phyloP scores from a whole-genome alignment of 306 rosid genomes.

The Prunus mongolica region DNA sequence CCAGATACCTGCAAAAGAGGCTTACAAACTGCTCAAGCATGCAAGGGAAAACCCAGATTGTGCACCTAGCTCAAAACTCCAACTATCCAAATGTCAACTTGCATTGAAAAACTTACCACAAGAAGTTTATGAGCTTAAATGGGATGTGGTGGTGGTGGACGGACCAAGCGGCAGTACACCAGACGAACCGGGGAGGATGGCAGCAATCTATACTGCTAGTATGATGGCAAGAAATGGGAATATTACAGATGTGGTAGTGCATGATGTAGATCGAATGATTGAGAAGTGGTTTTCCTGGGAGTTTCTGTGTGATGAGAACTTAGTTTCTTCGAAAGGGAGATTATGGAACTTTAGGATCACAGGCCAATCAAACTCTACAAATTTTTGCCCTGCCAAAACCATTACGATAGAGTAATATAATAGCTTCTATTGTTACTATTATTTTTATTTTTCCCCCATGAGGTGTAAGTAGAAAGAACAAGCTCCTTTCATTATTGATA shows the following conservation, averaged over 20 bases:
- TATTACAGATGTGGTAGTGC: conserved; percentile 59
- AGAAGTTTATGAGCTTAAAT: conserved; percentile 56
- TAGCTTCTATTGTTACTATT: background rate
- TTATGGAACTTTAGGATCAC: conserved; percentile 78
- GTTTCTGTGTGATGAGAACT: conserved; percentile 81
- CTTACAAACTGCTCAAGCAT: conserved; percentile 61
- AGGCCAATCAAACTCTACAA: conserved; percentile 42
- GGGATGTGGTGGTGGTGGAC: conserved; percentile 82
- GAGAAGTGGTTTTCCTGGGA: conserved; percentile 98
- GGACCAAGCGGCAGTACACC: conserved; percentile 69
- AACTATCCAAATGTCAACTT: conserved; percentile 64
- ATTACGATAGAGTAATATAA: conserved; percentile 23
- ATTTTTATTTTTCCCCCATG: background rate
- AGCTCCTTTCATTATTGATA: background rate
- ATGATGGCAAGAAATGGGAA: conserved; percentile 68
- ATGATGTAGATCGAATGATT: conserved; percentile 67
- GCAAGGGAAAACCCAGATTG: conserved; percentile 63
- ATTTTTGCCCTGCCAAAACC: conserved; percentile 49
- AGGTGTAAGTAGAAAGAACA: conserved; percentile 5
- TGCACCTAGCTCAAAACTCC: conserved; percentile 41
- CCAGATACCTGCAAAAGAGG: conserved; percentile 55
- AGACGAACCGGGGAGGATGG: conserved; percentile 84
- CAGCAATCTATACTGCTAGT: conserved; percentile 64
- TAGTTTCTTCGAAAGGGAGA: conserved; percentile 69
- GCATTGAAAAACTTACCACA: conserved; percentile 67